Evolutionary conservation across 768 basidiomycete species (phyloP).

Genomic region (Cystofilobasidium ferigula): DNA sequence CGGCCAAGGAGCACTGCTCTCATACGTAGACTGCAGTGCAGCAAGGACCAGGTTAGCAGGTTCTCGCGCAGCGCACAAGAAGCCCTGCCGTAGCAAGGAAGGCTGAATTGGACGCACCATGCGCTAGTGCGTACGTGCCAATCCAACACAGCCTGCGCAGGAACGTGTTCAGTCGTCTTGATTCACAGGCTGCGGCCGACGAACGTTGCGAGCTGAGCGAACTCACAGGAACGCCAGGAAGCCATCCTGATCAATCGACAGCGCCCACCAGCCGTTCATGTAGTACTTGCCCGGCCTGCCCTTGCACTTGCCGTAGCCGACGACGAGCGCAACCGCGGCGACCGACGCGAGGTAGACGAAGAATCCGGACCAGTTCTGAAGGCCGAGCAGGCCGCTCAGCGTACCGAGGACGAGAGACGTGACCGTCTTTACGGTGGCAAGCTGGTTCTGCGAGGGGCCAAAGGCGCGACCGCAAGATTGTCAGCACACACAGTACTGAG

Average conservation of each 20-base stretch:
- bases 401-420: neutral
- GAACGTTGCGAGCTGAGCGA: neutral
- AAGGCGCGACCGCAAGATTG: neutral
- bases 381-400: neutral
- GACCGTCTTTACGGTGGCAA: neutral
- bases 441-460: neutral
- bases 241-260: neutral
- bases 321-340: neutral
- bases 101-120: neutral
- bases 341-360: neutral
- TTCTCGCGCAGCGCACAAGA: neutral
- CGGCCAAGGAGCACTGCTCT: no score
- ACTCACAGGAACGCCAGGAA: constrained; percentile 3
- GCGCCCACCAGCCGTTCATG: neutral
- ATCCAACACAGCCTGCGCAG: neutral
- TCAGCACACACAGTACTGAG: no score
- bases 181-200: no score
- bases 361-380: neutral
- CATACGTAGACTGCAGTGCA: neutral
- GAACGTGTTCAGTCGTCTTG: no score
- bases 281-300: neutral
- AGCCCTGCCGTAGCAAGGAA: neutral
- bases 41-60: neutral
- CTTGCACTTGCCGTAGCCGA: neutral
- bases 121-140: neutral